Conservation (phyloP, 495 filamentous ascomycete species). For the Durotheca rogersii region DNA sequence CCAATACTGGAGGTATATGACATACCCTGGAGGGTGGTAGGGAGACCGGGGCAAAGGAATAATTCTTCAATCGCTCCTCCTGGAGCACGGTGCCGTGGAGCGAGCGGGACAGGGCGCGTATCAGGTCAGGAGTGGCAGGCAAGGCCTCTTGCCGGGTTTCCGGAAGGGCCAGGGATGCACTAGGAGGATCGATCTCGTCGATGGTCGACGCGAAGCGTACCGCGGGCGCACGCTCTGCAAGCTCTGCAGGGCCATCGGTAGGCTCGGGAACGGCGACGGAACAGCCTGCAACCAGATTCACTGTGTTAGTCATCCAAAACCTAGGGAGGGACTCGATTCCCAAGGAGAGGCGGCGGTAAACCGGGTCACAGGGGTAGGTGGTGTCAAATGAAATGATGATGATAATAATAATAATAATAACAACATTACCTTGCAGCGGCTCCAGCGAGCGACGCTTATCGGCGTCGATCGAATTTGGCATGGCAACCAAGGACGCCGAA, state of each 20-base stretch:
- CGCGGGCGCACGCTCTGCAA: constrained; percentile 43
- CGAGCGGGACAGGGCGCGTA: constrained; percentile 69
- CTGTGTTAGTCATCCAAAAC: constrained; percentile 21
- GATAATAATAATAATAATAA: constrained; percentile 8
- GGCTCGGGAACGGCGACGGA: constrained; percentile 25
- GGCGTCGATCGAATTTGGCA: constrained; percentile 29
- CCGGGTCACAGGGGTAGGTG: constrained; percentile 1
- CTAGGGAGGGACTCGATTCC: constrained; percentile 5
- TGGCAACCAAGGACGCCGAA: constrained; percentile 22
- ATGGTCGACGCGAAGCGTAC: constrained; percentile 79
- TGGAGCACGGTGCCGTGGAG: constrained; percentile 75
- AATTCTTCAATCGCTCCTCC: constrained; percentile 77
- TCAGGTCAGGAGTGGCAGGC: constrained; percentile 61
- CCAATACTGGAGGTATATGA: constrained; percentile 24
- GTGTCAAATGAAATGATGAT: constrained; percentile 13
- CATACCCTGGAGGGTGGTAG: constrained; percentile 83
- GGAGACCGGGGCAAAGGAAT: constrained; percentile 83
- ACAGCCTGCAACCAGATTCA: constrained; percentile 23
- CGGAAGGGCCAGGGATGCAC: constrained; percentile 28
- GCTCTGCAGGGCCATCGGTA: constrained; percentile 29
- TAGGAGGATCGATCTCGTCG: constrained; percentile 70
- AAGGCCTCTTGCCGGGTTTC: constrained; percentile 38
- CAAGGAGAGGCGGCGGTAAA: not conserved
- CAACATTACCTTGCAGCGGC: constrained; percentile 26
- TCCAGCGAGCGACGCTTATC: constrained; percentile 14